Evolutionary conservation across 225 moss, liverwort and hornwort genomes (phyloP), one percentile per base, ranked within the genome.

Genomic region (Thuidium tamariscinum): DNA sequence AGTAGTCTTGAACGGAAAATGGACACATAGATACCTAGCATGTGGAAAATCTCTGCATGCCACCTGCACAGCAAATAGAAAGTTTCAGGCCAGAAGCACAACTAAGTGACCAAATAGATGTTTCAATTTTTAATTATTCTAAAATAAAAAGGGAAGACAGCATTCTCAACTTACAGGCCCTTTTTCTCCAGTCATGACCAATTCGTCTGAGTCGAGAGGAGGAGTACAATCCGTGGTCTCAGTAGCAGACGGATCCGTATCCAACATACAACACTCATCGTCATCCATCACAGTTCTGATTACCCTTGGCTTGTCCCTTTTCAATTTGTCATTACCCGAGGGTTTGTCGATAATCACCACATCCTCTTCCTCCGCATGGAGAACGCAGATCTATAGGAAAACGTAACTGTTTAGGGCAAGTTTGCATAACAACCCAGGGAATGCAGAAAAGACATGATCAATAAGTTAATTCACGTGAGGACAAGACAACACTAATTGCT

Each of bases 11-110:
- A 96, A 96, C 57, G 96, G 95, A 73, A 95, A 93, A 79, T 91
- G 88, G 30, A 93, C 96, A 80, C 96, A 96, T 52, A 89, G 81
- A 73, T 93, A 92, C 83, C 96, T 93, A 59, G 95, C 92, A 82
- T 96, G 96, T 59, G 96, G 95, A 49, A 92, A 96, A 76, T 96
- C 96, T 83, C 96, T 92, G 80, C 95, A 95, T 51, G 96, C 96
- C 89, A 96, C 96, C 95, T 96, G 94, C 81, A 87, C 81, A 77
- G 67, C 65, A 86, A 66, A 48, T 26, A 82, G 19, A 64, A 49
- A 81, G 63, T 56, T 36, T 81, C 67, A 86, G 65, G 51, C 67
- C 74, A 48, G 32, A 74, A 74, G 65, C 78, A 66, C 78, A 77
- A 37, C 25, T 11, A 51, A 67, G 60, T 48, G 20, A 46, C 73